A percentile compares a stretch with the other conserved stretches of the same genome.
Evolutionary conservation across 305 asterid genomes (phyloP).

Genomic region (Plantago coronopus): DNA sequence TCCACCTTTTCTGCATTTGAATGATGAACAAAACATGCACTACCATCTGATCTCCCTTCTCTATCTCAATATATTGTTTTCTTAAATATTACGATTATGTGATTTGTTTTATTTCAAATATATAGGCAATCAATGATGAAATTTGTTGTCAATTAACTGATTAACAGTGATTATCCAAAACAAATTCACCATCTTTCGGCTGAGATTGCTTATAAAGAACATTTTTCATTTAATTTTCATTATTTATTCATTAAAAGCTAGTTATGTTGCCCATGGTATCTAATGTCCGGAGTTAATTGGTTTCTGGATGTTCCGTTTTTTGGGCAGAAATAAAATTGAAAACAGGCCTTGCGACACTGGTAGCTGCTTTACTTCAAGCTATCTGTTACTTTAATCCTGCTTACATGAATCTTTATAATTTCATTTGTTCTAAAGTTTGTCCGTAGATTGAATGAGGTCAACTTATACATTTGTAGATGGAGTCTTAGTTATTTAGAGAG

Average conservation of each 20-base stretch:
- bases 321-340: slow-evolving; percentile 29
- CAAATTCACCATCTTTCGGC: slow-evolving; percentile 60
- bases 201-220: slow-evolving; percentile 31
- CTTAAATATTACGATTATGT: background rate
- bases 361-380: slow-evolving; percentile 39
- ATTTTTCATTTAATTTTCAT: background rate
- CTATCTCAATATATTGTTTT: background rate
- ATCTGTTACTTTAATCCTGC: slow-evolving; percentile 74
- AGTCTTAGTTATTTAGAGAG: no score
- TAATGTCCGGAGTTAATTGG: slow-evolving; percentile 31
- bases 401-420: slow-evolving; percentile 26
- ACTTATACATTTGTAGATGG: background rate
- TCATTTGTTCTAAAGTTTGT: background rate
- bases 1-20: slow-evolving; percentile 42
- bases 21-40: slow-evolving; percentile 63
- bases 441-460: no score
- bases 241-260: background rate
- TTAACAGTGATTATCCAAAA: slow-evolving; percentile 37
- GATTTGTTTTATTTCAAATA: background rate
- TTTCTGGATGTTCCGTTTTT: slow-evolving; percentile 37
- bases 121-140: slow-evolving; percentile 36
- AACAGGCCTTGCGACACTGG: slow-evolving; percentile 80
- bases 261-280: slow-evolving; percentile 49
- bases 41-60: slow-evolving; percentile 60
- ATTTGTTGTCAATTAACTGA: slow-evolving; percentile 25